Base-by-base conservation (phyloP, 805 yeast species). In the Ogataea nakhonphanomensis region DNA sequence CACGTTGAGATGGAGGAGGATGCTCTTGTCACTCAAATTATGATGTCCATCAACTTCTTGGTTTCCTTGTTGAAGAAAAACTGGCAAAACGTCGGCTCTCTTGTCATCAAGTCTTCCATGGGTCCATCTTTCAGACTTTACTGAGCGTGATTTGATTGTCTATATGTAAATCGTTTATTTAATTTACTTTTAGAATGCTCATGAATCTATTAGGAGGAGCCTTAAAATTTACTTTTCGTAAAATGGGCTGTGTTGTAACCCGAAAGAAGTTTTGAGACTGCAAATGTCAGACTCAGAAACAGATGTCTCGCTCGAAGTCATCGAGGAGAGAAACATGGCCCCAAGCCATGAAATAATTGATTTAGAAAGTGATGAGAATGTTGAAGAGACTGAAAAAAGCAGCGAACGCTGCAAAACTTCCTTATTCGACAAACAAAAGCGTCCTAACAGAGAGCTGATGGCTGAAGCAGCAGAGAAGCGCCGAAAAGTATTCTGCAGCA, bases 11-110 rank as follows among this genome's bases (percentile, higher is more conserved):
- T 93, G 99, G 95, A 85, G 67, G 93, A 91, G 80, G 97, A 89
- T 63, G 79, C 79, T 63, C 78, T 93, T 67, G 95, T 85, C 65
- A 86, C 91, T 83, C 99, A 93, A 78, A 88, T 93, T 78, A 81
- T 93, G 88, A 81, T 93, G 93, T 80, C 99, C 61, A 80, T 95
- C 61, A 93, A 93, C 96, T 93, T 93, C 84, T 85, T 93, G 73
- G 99, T 93, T 61, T 93, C 99, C 59, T 78, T 93, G 75, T 82
- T 93, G 74, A 93, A 93, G 96, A 93, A 93, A 91, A 88, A 93
- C 96, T 93, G 99, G 99, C 99, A 93, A 83, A 93, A 93, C 78
- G 97, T 93, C 70, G 99, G 99, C 66, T 93, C 99, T 68, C 79
- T 93, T 74, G 97, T 90, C 70, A 84, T 93, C 80, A 93, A 93